Conservation (phyloP, 1,284 basidiomycete species). For the Pterulicium gracile region DNA sequence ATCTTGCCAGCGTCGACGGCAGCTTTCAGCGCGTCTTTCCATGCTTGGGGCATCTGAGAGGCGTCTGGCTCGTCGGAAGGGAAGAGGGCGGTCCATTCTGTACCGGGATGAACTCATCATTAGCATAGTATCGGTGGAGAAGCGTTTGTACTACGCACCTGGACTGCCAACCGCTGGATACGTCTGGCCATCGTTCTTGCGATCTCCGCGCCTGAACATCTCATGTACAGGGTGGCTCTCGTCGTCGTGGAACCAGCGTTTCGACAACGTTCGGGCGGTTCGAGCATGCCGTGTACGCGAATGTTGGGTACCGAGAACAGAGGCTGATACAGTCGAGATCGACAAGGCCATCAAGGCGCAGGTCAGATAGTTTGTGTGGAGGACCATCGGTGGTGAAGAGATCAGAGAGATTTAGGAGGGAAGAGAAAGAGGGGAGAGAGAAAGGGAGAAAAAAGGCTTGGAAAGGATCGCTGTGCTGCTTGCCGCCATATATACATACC, state of each 20-base stretch:
- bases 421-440: too few relatives aligned
- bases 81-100: slow-evolving; percentile 52
- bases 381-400: too few relatives aligned
- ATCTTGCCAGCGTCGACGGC: slow-evolving; percentile 64
- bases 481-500: too few relatives aligned
- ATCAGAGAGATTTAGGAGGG: too few relatives aligned
- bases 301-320: too few relatives aligned
- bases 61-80: slow-evolving; percentile 24
- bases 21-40: slow-evolving; percentile 55
- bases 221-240: slow-evolving; percentile 41
- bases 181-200: slow-evolving; percentile 26
- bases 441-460: too few relatives aligned
- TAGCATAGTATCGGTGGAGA: not conserved
- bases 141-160: slow-evolving; percentile 24
- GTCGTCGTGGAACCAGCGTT: slow-evolving; percentile 47
- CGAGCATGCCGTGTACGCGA: too few relatives aligned
- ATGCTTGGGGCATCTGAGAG: slow-evolving; percentile 40
- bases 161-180: slow-evolving; percentile 49
- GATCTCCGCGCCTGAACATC: slow-evolving; percentile 42
- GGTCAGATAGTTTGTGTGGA: too few relatives aligned
- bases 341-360: too few relatives aligned
- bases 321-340: too few relatives aligned
- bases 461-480: too few relatives aligned
- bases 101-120: not conserved
- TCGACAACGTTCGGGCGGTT: slow-evolving; percentile 24